These are phyloP conservation scores for Tylopilus rubrobrunneus DNA, from an alignment of 768 basidiomycete species.

Conservation along the genomic window DNA sequence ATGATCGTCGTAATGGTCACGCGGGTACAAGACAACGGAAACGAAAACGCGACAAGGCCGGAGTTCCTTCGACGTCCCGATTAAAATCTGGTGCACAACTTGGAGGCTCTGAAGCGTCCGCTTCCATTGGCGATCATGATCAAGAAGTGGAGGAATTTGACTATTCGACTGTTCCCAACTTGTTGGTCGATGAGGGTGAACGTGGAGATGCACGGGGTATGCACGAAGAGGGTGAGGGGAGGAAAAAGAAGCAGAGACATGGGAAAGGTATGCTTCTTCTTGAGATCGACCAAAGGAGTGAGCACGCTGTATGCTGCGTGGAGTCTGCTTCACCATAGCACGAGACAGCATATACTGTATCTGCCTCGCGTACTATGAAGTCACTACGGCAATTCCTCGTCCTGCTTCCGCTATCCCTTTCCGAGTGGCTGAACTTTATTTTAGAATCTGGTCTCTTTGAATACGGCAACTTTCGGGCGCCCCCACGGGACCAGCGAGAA, in stretches of 20 bases:
- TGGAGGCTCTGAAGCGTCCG: conserved; percentile 2
- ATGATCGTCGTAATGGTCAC: conserved; percentile 73
- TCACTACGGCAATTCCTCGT: conserved; percentile 5
- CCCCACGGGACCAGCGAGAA: conserved; percentile 62
- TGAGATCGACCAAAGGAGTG: not conserved
- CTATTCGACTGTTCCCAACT: conserved; percentile 64
- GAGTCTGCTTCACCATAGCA: too few relatives aligned
- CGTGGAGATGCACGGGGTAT: conserved; percentile 19
- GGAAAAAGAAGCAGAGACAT: conserved; percentile 52
- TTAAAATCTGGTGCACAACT: conserved; percentile 1
- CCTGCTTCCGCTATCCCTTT: not conserved
- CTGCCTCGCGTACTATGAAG: not conserved
- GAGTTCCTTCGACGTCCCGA: not conserved
- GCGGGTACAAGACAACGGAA: conserved; percentile 62
- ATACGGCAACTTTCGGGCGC: conserved; percentile 60
- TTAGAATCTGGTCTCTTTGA: conserved; percentile 36
- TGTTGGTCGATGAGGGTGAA: conserved; percentile 55
- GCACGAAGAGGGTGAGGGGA: conserved; percentile 32
- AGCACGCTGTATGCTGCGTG: too few relatives aligned
- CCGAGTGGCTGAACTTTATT: conserved; percentile 7
- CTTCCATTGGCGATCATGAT: conserved; percentile 9
- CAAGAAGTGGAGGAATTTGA: conserved; percentile 53
- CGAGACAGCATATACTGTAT: not conserved
- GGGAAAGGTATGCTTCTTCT: conserved; percentile 33
- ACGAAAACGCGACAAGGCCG: conserved; percentile 32